Evolutionary conservation across 371 early-diverging fungal genomes (phyloP), one percentile per base, ranked within the genome.

Genomic region (Mortierella sp.): DNA sequence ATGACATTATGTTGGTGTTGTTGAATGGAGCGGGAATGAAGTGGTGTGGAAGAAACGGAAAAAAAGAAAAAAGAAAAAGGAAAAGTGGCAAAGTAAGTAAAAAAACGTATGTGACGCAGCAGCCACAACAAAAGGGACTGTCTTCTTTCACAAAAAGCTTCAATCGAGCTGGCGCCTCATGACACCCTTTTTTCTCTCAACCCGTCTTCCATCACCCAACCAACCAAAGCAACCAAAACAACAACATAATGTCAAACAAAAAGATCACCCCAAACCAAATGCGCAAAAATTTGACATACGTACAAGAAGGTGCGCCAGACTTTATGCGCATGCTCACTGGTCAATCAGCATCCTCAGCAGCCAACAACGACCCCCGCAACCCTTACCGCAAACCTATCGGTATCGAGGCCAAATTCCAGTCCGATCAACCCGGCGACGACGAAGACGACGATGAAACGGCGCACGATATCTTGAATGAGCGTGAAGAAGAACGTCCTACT

Each of bases 311-410:
- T 19, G 63, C 63, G 0, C 86, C 86, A 11, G 86, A 85, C 52
- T 85, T 85, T 48, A 85, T 85, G 86, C 79, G 77, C 26, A 85
- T 85, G 86, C 82, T 85, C 45, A 85, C 86, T 2, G 86, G 86
- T 3, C 82, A 80, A 60, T 77, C 63, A 3, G 63, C 86, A 1
- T 54, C 82, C 31, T 60, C 58, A 21, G 75, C 82, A 13, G 80
- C 80, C 68, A 73, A 80, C 63, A 83, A 76, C 24, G 83, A 83
- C 50, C 83, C 83, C 11, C 76, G 83, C 16, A 81, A 85, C 70
- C 86, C 86, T 7, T 85, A 85, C 73, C 54, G 73, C 52, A 85
- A 85, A 75, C 86, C 86, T 0, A 79, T 85, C 31, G 86, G 86
- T 21, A 82, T 85, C 73, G 86, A 85, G 13, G 86, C 86, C 16